Conservation (phyloP, 2,329 filamentous ascomycete species). For the Aspergillus persii region DNA sequence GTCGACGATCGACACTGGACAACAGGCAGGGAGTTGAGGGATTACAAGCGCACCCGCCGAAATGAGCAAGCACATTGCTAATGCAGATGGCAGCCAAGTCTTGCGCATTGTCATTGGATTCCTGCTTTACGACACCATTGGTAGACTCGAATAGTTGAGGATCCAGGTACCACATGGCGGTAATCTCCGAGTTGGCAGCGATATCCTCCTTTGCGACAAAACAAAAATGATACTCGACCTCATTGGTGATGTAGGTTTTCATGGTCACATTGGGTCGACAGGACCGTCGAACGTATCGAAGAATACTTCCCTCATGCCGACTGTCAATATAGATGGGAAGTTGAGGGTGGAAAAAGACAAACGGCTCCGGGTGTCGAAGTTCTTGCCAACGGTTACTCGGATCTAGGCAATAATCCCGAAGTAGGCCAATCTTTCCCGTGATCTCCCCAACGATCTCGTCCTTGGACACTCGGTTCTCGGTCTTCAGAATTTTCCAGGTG, state of each 20-base stretch:
- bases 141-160: slow-evolving; percentile 37
- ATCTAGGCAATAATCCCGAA: slow-evolving; percentile 69
- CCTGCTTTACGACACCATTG: slow-evolving; percentile 42
- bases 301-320: slow-evolving; percentile 76
- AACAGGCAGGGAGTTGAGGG: slow-evolving; percentile 38
- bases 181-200: slow-evolving; percentile 51
- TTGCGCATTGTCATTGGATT: slow-evolving; percentile 38
- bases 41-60: slow-evolving; percentile 50
- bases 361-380: slow-evolving; percentile 59
- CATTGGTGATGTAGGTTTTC: slow-evolving; percentile 78
- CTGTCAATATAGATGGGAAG: slow-evolving; percentile 93
- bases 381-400: slow-evolving; percentile 67
- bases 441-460: slow-evolving; percentile 67
- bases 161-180: slow-evolving; percentile 50
- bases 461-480: slow-evolving; percentile 51
- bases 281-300: slow-evolving; percentile 87
- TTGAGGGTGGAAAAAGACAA: slow-evolving; percentile 82
- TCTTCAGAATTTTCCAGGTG: slow-evolving; percentile 63
- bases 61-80: slow-evolving; percentile 49
- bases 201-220: slow-evolving; percentile 81
- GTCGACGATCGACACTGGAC: slow-evolving; percentile 44
- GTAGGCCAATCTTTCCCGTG: slow-evolving; percentile 72
- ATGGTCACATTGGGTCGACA: slow-evolving; percentile 87
- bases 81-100: slow-evolving; percentile 45
- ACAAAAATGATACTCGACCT: slow-evolving; percentile 86